phyloP scores from a whole-genome alignment of 2,329 filamentous ascomycete genomes.

The Remersonia thermophila region DNA sequence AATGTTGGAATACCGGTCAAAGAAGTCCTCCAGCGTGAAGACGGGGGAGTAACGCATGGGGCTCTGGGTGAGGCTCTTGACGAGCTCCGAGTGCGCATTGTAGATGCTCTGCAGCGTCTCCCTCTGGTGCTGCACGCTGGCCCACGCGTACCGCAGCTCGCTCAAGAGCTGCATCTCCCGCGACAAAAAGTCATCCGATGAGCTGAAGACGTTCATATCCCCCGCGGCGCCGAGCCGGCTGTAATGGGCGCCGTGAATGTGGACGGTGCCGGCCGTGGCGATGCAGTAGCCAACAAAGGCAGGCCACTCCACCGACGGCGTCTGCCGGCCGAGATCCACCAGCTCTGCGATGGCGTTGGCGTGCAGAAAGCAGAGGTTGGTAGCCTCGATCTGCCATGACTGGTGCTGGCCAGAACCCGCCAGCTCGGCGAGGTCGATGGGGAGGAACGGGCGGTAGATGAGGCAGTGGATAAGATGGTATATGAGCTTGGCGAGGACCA shows the following conservation, averaged over 20 bases:
- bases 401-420: slow-evolving; percentile 72
- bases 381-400: slow-evolving; percentile 86
- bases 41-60: slow-evolving; percentile 63
- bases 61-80: slow-evolving; percentile 56
- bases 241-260: slow-evolving; percentile 78
- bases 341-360: slow-evolving; percentile 80
- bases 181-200: slow-evolving; percentile 55
- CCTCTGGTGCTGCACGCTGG: slow-evolving; percentile 65
- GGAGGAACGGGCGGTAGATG: slow-evolving; percentile 76
- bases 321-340: slow-evolving; percentile 64
- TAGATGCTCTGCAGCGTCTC: slow-evolving; percentile 69
- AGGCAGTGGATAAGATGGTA: slow-evolving; percentile 81
- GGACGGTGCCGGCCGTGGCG: slow-evolving; percentile 75
- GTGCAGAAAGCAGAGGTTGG: slow-evolving; percentile 74
- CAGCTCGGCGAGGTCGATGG: slow-evolving; percentile 71
- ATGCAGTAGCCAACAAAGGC: slow-evolving; percentile 80
- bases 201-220: slow-evolving; percentile 51
- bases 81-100: slow-evolving; percentile 66
- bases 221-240: slow-evolving; percentile 34
- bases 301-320: slow-evolving; percentile 69
- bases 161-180: slow-evolving; percentile 69
- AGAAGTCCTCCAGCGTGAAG: slow-evolving; percentile 79
- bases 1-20: slow-evolving; percentile 60
- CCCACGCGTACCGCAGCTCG: slow-evolving; percentile 64
- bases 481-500: slow-evolving; percentile 74